Conservation (phyloP, 2,329 filamentous ascomycete species). For the Clarireedia monteithiana region DNA sequence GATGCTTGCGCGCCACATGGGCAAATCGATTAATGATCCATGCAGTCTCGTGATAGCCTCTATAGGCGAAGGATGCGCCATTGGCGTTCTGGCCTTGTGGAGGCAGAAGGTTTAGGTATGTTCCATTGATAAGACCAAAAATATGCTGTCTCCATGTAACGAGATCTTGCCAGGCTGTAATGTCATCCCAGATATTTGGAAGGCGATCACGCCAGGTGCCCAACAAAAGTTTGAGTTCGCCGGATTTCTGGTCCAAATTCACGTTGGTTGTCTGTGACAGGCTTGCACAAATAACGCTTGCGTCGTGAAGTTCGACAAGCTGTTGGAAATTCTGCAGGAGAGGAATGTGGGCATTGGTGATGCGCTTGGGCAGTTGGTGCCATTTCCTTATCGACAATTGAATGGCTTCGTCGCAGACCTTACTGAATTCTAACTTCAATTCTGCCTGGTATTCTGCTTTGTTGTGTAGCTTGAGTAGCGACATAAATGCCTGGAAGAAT, state of each 20-base stretch:
- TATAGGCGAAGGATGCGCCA: slow-evolving; percentile 90
- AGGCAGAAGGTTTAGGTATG: slow-evolving; percentile 80
- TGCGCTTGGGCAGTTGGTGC: slow-evolving; percentile 91
- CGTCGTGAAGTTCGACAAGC: slow-evolving; percentile 92
- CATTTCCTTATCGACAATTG: slow-evolving; percentile 96
- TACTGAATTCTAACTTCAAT: slow-evolving; percentile 80
- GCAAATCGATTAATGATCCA: slow-evolving; percentile 99
- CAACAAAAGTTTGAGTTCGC: slow-evolving; percentile 87
- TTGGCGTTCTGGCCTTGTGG: slow-evolving; percentile 73
- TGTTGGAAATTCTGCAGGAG: slow-evolving; percentile 97
- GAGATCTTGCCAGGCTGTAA: slow-evolving; percentile 97
- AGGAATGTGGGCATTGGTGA: slow-evolving; percentile 92
- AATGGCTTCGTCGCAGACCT: slow-evolving; percentile 92
- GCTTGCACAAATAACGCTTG: slow-evolving; percentile 91
- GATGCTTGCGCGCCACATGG: slow-evolving; percentile 94
- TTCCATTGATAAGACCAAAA: slow-evolving; percentile 92
- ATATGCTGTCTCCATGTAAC: slow-evolving; percentile 99
- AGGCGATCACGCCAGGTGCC: slow-evolving; percentile 93
- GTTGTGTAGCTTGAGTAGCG: slow-evolving; percentile 85
- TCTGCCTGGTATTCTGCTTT: slow-evolving; percentile 74
- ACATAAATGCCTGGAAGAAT: slow-evolving; percentile 99
- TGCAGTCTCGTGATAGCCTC: slow-evolving; percentile 95
- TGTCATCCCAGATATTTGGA: slow-evolving; percentile 98
- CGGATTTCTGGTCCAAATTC: slow-evolving; percentile 90
- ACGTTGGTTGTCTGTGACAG: slow-evolving; percentile 72